Conservation (phyloP, 1,284 basidiomycete species). For the Trichosporon faecale region DNA sequence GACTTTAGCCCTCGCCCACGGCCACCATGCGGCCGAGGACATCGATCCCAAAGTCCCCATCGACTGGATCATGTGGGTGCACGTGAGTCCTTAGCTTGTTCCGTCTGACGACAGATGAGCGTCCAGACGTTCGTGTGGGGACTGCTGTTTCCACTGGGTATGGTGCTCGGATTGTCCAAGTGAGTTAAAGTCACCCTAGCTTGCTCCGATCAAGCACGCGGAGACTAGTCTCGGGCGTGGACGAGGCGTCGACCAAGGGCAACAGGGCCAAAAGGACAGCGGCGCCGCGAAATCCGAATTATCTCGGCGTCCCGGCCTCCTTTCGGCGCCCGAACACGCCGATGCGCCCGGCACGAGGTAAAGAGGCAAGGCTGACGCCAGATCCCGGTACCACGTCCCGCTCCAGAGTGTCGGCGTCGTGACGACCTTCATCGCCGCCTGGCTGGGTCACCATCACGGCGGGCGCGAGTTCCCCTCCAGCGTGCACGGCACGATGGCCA, state of each 20-base stretch:
- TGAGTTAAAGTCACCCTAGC: too few species aligned
- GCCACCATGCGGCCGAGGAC: slow-evolving; percentile 63
- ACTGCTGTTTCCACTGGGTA: slow-evolving; percentile 75
- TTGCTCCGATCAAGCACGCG: too few species aligned
- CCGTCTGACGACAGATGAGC: slow-evolving; percentile 54
- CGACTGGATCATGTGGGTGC: slow-evolving; percentile 72
- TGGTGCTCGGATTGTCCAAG: slow-evolving; percentile 76
- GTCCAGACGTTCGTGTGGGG: slow-evolving; percentile 76
- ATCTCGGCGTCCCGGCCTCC: too few species aligned
- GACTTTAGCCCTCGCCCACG: slow-evolving; percentile 41
- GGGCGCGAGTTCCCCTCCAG: slow-evolving; percentile 64
- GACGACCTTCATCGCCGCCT: slow-evolving; percentile 66
- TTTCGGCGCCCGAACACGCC: background rate
- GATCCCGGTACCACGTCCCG: slow-evolving; percentile 75
- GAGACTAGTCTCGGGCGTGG: too few species aligned
- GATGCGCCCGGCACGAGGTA: too few species aligned
- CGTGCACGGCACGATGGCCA: slow-evolving; percentile 67
- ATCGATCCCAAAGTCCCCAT: slow-evolving; percentile 66
- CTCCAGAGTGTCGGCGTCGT: slow-evolving; percentile 69
- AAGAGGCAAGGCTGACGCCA: slow-evolving; percentile 21
- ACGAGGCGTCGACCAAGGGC: too few species aligned
- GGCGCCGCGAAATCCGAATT: too few species aligned
- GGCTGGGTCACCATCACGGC: slow-evolving; percentile 75
- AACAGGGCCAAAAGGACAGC: too few species aligned
- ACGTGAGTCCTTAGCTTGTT: slow-evolving; percentile 49